These are phyloP conservation scores for Acidomyces sp. DNA, from an alignment of 495 filamentous ascomycete genomes.

Conservation along the genomic window DNA sequence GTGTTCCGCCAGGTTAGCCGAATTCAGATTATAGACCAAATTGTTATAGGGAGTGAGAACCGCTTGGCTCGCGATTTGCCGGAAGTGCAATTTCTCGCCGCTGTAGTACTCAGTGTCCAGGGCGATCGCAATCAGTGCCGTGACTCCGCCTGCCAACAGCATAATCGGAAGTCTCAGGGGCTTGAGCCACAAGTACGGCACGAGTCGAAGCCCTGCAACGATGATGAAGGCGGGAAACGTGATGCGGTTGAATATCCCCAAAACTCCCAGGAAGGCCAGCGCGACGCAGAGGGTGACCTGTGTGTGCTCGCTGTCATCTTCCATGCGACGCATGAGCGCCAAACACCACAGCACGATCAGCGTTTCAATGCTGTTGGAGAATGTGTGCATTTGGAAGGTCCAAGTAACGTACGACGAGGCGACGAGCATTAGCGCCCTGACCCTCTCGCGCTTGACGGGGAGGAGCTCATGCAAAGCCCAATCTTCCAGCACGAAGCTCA, in stretches of 20 bases:
- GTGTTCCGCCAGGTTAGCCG: constrained; percentile 71
- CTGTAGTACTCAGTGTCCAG: constrained; percentile 75
- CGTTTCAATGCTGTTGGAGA: constrained; percentile 95
- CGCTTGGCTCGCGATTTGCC: constrained; percentile 39
- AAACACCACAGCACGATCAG: constrained; percentile 81
- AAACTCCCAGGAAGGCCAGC: constrained; percentile 66
- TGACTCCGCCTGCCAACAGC: constrained; percentile 43
- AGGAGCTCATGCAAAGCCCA: constrained; percentile 92
- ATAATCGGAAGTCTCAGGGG: constrained; percentile 35
- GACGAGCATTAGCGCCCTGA: constrained; percentile 60
- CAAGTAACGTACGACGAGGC: constrained; percentile 96
- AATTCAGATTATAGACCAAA: constrained; percentile 66
- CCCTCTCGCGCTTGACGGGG: constrained; percentile 56
- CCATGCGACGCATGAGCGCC: constrained; percentile 74
- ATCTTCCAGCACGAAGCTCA: constrained; percentile 93
- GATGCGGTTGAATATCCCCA: constrained; percentile 87
- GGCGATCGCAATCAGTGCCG: constrained; percentile 56
- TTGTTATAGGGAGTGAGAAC: constrained; percentile 87
- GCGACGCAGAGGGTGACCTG: constrained; percentile 61
- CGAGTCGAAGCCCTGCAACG: constrained; percentile 62
- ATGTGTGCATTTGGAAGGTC: constrained; percentile 97
- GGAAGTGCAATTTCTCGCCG: constrained; percentile 41
- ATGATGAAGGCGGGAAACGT: constrained; percentile 89
- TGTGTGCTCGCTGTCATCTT: constrained; percentile 45
- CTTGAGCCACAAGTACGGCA: constrained; percentile 54